These are phyloP conservation scores for Calocera viscosa DNA, from an alignment of 768 basidiomycete species.

Conservation along the genomic window DNA sequence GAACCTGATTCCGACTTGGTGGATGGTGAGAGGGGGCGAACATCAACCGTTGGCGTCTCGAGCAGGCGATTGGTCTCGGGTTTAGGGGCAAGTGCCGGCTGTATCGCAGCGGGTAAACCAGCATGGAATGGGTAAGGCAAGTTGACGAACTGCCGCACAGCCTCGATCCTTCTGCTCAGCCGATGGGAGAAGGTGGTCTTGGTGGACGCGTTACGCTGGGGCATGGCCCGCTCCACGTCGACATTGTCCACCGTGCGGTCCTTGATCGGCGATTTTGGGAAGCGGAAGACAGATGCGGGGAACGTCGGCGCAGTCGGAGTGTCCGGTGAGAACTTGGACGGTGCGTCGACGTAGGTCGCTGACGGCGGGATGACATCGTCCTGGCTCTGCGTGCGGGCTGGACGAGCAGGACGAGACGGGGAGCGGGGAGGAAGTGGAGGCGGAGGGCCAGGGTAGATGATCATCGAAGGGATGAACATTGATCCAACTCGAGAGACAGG, in stretches of 20 bases:
- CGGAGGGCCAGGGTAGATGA: not conserved
- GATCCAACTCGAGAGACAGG: not conserved
- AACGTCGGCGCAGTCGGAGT: not conserved
- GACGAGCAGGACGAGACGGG: not conserved
- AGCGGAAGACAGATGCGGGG: not conserved
- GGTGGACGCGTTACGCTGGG: not conserved
- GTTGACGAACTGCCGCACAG: conserved; percentile 1
- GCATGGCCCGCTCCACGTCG: not conserved
- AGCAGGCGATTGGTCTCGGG: not conserved
- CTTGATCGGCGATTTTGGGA: not conserved
- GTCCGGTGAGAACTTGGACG: not conserved
- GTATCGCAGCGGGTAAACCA: not conserved
- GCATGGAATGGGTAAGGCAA: not conserved
- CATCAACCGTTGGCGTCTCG: not conserved
- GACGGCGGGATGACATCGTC: not conserved
- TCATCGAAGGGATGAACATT: conserved; percentile 2
- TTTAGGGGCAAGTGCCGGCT: not conserved
- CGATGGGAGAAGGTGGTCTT: not conserved
- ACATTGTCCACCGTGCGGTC: conserved; percentile 4
- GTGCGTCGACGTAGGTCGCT: not conserved
- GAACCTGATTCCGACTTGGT: not conserved
- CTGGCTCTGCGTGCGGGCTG: not conserved
- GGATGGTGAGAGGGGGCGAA: not conserved
- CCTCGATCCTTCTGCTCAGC: conserved; percentile 1
- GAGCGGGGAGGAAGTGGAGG: not conserved